Base-by-base conservation (phyloP, 176 grass and related monocot genomes). In the Dactylis glomerata region DNA sequence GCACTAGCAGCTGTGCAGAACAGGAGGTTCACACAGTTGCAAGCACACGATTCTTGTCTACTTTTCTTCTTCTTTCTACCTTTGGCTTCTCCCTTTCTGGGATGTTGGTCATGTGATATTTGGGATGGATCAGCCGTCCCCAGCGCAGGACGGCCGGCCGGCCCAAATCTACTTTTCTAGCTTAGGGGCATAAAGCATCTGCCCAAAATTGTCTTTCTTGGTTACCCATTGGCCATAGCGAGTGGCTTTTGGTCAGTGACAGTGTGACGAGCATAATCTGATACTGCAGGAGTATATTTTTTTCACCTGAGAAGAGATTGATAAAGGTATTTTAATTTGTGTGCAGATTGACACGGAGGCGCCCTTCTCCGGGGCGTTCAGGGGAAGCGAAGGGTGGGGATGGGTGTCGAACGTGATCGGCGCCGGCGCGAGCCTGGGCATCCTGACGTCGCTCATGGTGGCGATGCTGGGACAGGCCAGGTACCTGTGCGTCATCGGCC, bases 381-480 rank as follows among this genome's bases (percentile, higher is more conserved):
- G 20, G n/a, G 91, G 93, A 22, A 83, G 81, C 20, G 55, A 73
- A 3, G 85, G 87, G 7, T 91, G 83, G 91, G 82, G 41, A 31
- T 98, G 93, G 96, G 96, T 89, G 69, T 99, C 96, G 9, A 99
- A 96, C 62, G 89, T 96, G 44, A 82, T 96, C 27, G 96, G 91
- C 14, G 86, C 69, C 2, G 96, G 96, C 5, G 96, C 96, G 1
- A 91, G 96, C 81, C 88, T 94, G 2, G 93, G 96, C 31, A 99
- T 99, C 87, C 78, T 99, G 47, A 96, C 96, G 58, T 99, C 96
- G 38, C 86, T 99, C 7, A 79, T 96, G 87, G 93, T 94, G 15
- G 83, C 96, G n/a, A 99, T 96, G 96, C 77, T 99, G 37, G 96
- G 96, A 0, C 96, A 99, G 81, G 96, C 96, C 0, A 82, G 96